Conservation (phyloP, 768 basidiomycete species). For the Tricholoma hemisulphureum region DNA sequence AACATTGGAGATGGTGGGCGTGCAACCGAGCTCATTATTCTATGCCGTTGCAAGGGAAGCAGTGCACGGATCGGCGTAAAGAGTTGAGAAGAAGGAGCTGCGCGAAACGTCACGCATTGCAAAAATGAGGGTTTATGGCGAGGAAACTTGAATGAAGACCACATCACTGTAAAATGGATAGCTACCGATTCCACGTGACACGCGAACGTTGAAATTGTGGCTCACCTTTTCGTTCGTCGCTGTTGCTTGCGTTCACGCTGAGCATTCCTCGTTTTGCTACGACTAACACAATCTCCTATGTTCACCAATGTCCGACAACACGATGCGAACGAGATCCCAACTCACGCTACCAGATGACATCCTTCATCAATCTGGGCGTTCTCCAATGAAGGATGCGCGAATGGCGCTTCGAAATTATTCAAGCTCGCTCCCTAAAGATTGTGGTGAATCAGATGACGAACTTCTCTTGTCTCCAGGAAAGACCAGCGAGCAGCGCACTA, state of each 20-base stretch:
- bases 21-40: constrained; percentile 5
- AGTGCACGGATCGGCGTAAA: background rate
- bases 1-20: constrained; percentile 11
- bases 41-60: background rate
- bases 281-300: background rate
- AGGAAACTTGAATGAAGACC: constrained; percentile 11
- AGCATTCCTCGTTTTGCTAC: background rate
- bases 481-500: constrained; percentile 6
- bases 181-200: constrained; percentile 33
- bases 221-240: background rate
- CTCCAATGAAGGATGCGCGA: constrained; percentile 55
- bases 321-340: constrained; percentile 53
- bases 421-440: constrained; percentile 12
- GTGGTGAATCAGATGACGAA: constrained; percentile 45
- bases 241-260: background rate
- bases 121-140: background rate
- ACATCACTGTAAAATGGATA: constrained; percentile 10
- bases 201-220: constrained; percentile 18
- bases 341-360: constrained; percentile 45
- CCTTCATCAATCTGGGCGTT: constrained; percentile 42
- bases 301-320: constrained; percentile 28
- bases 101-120: constrained; percentile 1
- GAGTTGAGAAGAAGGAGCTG: background rate
- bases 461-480: constrained; percentile 45
- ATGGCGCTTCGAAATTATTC: constrained; percentile 30